phyloP scores from a whole-genome alignment of 306 rosid genomes.

The Inga oerstediana region DNA sequence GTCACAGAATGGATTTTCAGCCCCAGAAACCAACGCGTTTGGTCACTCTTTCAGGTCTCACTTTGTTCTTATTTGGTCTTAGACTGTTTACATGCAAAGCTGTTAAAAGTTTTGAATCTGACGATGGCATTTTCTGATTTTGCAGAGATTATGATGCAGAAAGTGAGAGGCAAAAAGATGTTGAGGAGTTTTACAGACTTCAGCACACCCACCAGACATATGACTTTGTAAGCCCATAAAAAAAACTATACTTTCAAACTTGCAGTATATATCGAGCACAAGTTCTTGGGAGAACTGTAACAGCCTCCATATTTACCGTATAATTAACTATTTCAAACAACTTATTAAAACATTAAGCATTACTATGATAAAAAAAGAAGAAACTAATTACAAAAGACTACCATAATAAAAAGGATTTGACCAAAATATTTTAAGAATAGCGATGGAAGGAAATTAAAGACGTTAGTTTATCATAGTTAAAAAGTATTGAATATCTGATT shows the following conservation, averaged over 20 bases:
- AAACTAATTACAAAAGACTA: too few relatives aligned
- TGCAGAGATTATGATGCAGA: conserved; percentile 60
- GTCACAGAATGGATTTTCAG: conserved; percentile 35
- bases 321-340: too few relatives aligned
- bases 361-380: too few relatives aligned
- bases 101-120: background rate
- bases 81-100: too few relatives aligned
- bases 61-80: background rate
- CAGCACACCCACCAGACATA: conserved; percentile 57
- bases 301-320: too few relatives aligned
- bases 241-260: background rate
- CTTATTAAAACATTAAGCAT: too few relatives aligned
- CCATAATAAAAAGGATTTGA: too few relatives aligned
- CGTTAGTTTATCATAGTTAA: too few relatives aligned
- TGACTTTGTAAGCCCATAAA: conserved; percentile 46
- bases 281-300: background rate
- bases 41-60: conserved; percentile 58
- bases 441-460: too few relatives aligned
- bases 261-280: too few relatives aligned
- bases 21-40: conserved; percentile 59
- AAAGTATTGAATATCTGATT: too few relatives aligned
- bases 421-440: too few relatives aligned
- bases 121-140: background rate
- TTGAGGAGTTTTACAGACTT: conserved; percentile 61
- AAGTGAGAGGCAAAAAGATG: conserved; percentile 55